Evolutionary conservation across 2,329 filamentous ascomycete genomes (phyloP).

Genomic region (Neopestalotiopsis clavispora): DNA sequence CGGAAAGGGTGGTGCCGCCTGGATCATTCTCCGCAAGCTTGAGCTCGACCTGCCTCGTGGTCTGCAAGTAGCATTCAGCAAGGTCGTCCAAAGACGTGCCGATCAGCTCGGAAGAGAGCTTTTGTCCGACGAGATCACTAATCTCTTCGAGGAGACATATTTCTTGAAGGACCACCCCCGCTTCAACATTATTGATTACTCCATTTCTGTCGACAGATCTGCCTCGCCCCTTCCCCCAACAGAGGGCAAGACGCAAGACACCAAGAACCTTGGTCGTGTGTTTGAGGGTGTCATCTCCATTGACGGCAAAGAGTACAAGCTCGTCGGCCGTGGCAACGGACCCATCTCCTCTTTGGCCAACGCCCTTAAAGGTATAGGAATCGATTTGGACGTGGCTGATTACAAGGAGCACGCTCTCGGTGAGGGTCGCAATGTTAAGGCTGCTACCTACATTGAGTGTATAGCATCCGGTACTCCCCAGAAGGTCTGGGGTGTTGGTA

Average conservation of each 20-base stretch:
- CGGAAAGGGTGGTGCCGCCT: conserved; percentile 92
- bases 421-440: conserved; percentile 80
- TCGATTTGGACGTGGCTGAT: conserved; percentile 88
- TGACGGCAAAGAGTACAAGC: conserved; percentile 77
- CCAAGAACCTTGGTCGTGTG: conserved; percentile 76
- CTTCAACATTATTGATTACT: conserved; percentile 90
- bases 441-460: conserved; percentile 95
- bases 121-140: conserved; percentile 79
- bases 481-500: conserved; percentile 87
- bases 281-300: conserved; percentile 87
- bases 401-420: conserved; percentile 98
- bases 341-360: conserved; percentile 88
- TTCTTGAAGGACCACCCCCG: conserved; percentile 82
- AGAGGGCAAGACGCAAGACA: conserved; percentile 75
- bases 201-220: conserved; percentile 83
- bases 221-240: conserved; percentile 71
- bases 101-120: conserved; percentile 85
- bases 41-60: conserved; percentile 92
- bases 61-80: conserved; percentile 89
- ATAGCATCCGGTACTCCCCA: conserved; percentile 69
- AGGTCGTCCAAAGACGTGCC: conserved; percentile 81
- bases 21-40: conserved; percentile 88
- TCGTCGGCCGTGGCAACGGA: conserved; percentile 84
- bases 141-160: conserved; percentile 88
- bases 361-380: conserved; percentile 77